These are phyloP conservation scores for Coemansia sp. DNA, from an alignment of 192 early-diverging fungal species.

Conservation along the genomic window DNA sequence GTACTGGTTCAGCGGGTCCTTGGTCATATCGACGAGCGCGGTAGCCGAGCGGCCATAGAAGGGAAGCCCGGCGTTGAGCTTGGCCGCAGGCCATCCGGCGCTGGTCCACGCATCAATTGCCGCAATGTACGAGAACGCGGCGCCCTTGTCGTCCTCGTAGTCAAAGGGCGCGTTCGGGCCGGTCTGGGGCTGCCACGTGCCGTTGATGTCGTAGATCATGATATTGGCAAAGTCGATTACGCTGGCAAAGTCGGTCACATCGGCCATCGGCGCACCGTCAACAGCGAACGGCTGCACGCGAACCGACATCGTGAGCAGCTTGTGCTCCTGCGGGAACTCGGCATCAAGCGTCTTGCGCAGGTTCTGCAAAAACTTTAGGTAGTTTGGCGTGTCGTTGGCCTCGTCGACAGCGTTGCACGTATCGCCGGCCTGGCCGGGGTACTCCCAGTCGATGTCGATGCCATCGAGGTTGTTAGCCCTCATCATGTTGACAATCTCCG, in stretches of 20 bases:
- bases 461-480: slow-evolving; percentile 56
- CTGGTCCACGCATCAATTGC: slow-evolving; percentile 55
- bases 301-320: slow-evolving; percentile 65
- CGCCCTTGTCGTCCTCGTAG: slow-evolving; percentile 31
- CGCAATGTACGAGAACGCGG: slow-evolving; percentile 35
- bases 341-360: slow-evolving; percentile 39
- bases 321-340: slow-evolving; percentile 37
- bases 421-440: slow-evolving; percentile 57
- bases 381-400: slow-evolving; percentile 65
- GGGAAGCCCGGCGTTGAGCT: slow-evolving; percentile 60
- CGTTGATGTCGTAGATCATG: slow-evolving; percentile 67
- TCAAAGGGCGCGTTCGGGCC: slow-evolving; percentile 64
- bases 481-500: slow-evolving; percentile 47
- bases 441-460: slow-evolving; percentile 76
- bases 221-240: slow-evolving; percentile 65
- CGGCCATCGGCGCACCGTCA: slow-evolving; percentile 39
- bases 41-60: slow-evolving; percentile 62
- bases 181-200: slow-evolving; percentile 55
- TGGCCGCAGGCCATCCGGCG: slow-evolving; percentile 58
- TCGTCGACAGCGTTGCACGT: slow-evolving; percentile 49
- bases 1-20: slow-evolving; percentile 49
- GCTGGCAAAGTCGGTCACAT: slow-evolving; percentile 60
- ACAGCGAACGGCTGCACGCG: slow-evolving; percentile 61
- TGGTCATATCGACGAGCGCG: slow-evolving; percentile 52
- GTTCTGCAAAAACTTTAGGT: slow-evolving; percentile 56